phyloP scores from a whole-genome alignment of 805 yeast species.

The Starmerella khaoyaiensis region DNA sequence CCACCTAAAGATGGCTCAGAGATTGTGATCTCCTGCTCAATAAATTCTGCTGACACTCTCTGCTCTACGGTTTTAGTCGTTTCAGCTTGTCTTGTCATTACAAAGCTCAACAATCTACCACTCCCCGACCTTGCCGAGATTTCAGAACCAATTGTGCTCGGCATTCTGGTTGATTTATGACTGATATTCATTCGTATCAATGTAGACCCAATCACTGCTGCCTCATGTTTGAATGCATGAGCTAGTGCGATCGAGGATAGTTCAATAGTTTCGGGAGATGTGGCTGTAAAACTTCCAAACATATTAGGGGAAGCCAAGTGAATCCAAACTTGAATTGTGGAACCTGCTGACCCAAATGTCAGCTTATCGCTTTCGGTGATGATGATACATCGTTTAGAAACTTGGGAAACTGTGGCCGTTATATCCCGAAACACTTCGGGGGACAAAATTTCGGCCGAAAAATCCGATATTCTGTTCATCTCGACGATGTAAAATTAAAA shows the following conservation, averaged over 20 bases:
- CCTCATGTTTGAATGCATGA: constrained; percentile 30
- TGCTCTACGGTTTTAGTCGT: constrained; percentile 24
- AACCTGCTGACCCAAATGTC: constrained; percentile 6
- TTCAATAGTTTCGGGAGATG: constrained; percentile 11
- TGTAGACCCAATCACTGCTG: constrained; percentile 21
- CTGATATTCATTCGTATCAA: constrained; percentile 21
- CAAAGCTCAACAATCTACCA: constrained; percentile 11
- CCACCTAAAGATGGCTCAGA: constrained; percentile 39
- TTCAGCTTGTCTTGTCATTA: constrained; percentile 35
- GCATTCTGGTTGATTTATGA: constrained; percentile 28
- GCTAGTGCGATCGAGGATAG: constrained; percentile 29
- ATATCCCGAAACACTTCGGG: constrained; percentile 18
- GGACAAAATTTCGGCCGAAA: constrained; percentile 10
- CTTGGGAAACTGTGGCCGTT: constrained; percentile 10
- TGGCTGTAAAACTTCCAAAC: constrained; percentile 6
- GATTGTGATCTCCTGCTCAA: constrained; percentile 39
- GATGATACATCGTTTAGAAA: constrained; percentile 12
- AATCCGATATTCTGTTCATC: constrained; percentile 14
- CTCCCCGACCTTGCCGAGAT: constrained; percentile 3
- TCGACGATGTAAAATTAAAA: too few species aligned
- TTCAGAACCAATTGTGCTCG: constrained; percentile 12
- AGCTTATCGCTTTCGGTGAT: constrained; percentile 5
- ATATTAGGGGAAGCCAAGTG: constrained; percentile 13
- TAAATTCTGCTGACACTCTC: constrained; percentile 51
- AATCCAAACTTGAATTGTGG: constrained; percentile 19